Evolutionary conservation across 805 yeast species (phyloP), one percentile per base, ranked within the genome.

Genomic region (Pichia membranifaciens): DNA sequence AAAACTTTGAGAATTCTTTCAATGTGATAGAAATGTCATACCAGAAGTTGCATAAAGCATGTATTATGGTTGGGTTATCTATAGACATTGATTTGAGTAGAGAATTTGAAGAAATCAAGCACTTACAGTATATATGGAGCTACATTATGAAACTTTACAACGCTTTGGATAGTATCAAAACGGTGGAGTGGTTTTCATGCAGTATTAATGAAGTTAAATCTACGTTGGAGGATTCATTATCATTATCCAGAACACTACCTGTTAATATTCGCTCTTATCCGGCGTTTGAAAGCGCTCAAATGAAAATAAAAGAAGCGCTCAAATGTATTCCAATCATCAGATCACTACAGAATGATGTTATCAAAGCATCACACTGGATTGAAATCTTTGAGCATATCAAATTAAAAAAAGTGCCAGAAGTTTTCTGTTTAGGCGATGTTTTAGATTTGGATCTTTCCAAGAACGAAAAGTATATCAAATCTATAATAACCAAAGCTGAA

Each of bases 311-410:
- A 41, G 59, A 60, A 2, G 55, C 72, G 39, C 54, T 75, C 13
- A 65, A 70, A 47, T 57, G 71, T 25, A 59, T 67, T 34, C 60
- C 74, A 1, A 36, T 71, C 6, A 33, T 84, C 1, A 51, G 61
- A 2, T 75, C 73, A 3, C 63, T 87, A 47, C 76, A 74, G 47
- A 74, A 80, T 4, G 83, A 74, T 0, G 73, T 79, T 0, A 62
- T 90, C 51, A 75, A 75, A 45, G 72, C 71, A 0, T 69, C 89
- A 20, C 97, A 90, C 57, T 81, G 96, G 89, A 66, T 65, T 16
- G 51, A 57, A 9, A 60, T 82, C 2, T 76, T 75, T 52, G 51
- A 60, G 12, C 60, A 57, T 12, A 49, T 72, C 5, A 18, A 17
- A 1, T 44, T 45, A 6, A 41, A 40, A 10, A 33, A 28, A 12